Evolutionary conservation across 1,284 basidiomycete genomes (phyloP), one percentile per base, ranked within the genome.

Genomic region (Kalmanozyma brasiliensis): DNA sequence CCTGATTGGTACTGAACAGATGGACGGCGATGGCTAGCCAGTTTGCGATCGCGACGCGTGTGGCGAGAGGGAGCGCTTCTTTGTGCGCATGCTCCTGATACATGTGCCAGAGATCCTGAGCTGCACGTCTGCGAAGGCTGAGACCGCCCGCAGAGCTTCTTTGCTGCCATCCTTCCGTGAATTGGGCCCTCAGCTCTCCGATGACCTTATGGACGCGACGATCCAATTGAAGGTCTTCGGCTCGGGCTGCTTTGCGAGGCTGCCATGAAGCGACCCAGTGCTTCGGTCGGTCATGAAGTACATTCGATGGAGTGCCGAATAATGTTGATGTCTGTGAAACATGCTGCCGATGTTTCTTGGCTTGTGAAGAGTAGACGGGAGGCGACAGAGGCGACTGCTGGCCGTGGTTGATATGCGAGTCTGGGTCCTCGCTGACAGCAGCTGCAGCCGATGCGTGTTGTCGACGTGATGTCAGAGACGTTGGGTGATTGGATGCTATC

Each of bases 51-150:
- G 5, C n/a, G 30, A 58, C 34, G 8, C 64, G 52, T 0, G 30
- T 47, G 3, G 19, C 14, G 6, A 52, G 9, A 7, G 64, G 14
- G 8, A 67, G 49, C 23, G 37, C 17, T n/a, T 48, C 41, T 8
- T 57, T 57, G 49, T 61, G 58, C 3, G 64, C 64, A 29, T 67
- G 35, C 9, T 42, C 19, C 19, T 37, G 45, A 26, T 67, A 67
- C 13, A 51, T 9, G 19, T 33, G 46, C 64, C 64, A 67, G 0
- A 67, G 32, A 26, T 41, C 49, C 34, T 58, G 49, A 1, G 36
- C 51, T 22, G 41, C 30, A 3, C 45, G 14, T 35, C 62, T 35
- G 46, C 62, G 62, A 23, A 23, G 41, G n/a, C 43, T 45, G 38
- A 58, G 34, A n/a, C 62, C 49, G 10, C 52, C 52, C 10, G 19